These are phyloP conservation scores for Daldinia bambusicola DNA, from an alignment of 495 filamentous ascomycete species.

Conservation along the genomic window DNA sequence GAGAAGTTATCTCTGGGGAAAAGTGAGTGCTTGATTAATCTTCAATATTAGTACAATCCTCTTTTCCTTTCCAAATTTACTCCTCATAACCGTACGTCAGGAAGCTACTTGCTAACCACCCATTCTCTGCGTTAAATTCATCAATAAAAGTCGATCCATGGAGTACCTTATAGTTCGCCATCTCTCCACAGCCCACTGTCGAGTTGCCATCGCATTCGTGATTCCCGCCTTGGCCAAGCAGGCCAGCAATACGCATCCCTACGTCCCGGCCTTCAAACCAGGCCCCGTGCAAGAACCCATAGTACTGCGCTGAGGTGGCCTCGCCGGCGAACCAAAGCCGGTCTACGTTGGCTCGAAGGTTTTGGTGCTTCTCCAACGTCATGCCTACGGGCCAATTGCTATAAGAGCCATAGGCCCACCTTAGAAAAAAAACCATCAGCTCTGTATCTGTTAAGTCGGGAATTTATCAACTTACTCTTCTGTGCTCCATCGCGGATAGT, in stretches of 20 bases:
- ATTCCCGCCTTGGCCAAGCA: constrained; percentile 45
- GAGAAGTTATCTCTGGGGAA: background rate
- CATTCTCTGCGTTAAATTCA: constrained; percentile 45
- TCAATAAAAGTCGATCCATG: constrained; percentile 44
- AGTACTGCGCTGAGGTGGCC: constrained; percentile 74
- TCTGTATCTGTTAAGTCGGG: background rate
- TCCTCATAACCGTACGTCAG: constrained; percentile 45
- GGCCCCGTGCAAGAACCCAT: constrained; percentile 72
- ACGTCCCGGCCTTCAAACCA: constrained; percentile 70
- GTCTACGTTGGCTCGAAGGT: constrained; percentile 73
- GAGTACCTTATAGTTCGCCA: constrained; percentile 42
- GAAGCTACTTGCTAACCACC: constrained; percentile 50
- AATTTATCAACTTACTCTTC: constrained; percentile 52
- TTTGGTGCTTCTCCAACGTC: constrained; percentile 75
- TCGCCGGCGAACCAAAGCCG: constrained; percentile 78
- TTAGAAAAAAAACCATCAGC: constrained; percentile 19
- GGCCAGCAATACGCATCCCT: constrained; percentile 61
- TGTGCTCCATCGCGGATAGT: constrained; percentile 75
- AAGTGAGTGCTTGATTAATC: background rate
- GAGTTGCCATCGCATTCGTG: constrained; percentile 44
- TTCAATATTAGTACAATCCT: background rate
- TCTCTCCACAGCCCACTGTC: constrained; percentile 39
- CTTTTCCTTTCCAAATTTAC: background rate
- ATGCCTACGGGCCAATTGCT: constrained; percentile 77
- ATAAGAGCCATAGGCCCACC: constrained; percentile 75